Conservation (phyloP, 2,329 filamentous ascomycete genomes). For the Periconia macrospinosa region DNA sequence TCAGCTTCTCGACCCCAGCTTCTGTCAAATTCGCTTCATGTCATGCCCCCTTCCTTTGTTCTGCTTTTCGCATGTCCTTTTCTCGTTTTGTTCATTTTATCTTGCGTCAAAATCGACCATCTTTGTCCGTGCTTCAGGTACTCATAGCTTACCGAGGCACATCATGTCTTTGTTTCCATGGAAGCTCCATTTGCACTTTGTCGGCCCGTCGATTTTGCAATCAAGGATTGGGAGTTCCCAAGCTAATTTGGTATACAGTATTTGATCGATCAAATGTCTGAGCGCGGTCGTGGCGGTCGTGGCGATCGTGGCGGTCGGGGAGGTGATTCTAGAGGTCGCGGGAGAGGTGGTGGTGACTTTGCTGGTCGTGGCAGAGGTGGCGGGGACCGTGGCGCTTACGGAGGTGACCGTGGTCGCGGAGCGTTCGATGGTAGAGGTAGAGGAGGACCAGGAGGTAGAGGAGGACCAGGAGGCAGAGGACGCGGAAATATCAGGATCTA, state of each 20-base stretch:
- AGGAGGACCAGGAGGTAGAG: slow-evolving; percentile 4
- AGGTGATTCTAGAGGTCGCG: slow-evolving; percentile 15
- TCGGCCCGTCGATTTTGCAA: no score
- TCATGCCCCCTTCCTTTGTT: no score
- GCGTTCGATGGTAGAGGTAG: slow-evolving; percentile 9
- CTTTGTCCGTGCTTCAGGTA: neutral
- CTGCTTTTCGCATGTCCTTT: no score
- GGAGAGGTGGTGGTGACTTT: slow-evolving; percentile 11
- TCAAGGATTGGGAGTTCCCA: neutral
- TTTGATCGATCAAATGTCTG: slow-evolving; percentile 16
- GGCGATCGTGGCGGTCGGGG: slow-evolving; percentile 21
- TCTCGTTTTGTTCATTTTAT: no score
- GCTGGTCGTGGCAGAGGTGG: slow-evolving; percentile 15
- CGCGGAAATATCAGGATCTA: slow-evolving; percentile 13
- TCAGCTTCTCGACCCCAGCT: no score
- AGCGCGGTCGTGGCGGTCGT: slow-evolving; percentile 22
- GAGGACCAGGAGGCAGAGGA: slow-evolving; percentile 6
- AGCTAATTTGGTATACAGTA: neutral
- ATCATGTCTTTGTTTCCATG: no score
- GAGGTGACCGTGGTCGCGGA: slow-evolving; percentile 13
- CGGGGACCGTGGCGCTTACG: slow-evolving; percentile 1
- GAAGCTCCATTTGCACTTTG: no score
- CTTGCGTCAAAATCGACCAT: neutral
- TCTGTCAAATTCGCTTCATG: no score
- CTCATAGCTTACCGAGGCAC: no score